Base-by-base conservation (phyloP, 2,329 filamentous ascomycete genomes). In the Capronia americana region DNA sequence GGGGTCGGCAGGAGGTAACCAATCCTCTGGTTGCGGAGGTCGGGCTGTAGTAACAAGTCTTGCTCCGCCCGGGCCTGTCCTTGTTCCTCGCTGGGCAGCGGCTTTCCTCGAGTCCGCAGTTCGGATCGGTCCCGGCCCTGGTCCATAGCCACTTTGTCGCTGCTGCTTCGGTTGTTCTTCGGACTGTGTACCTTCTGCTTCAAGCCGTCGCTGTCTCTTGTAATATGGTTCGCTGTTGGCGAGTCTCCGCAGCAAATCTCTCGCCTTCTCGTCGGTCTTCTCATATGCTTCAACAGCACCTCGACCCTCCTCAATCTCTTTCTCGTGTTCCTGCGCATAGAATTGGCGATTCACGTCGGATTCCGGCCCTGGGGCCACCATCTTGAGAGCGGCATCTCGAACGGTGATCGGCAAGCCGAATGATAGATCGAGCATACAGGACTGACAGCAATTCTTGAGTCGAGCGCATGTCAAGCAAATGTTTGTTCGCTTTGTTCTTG, bases 391-490 rank as follows among this genome's bases (percentile, higher is more conserved):
- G 2, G 95, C 95, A 83, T 99, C 95, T 76, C 95, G 89, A 65
- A 99, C 92, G 14, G 93, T 91, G 75, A 99, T 96, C 11, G 95
- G 95, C 30, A 99, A 84, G 26, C 95, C 96, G 75, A 98, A 99
- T 12, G 92, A 94, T 67, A 99, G 82, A 84, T 99, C 95, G 61
- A 99, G 89, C 92, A 98, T 98, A 83, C 95, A 99, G 81, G 90
- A 94, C 82, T 99, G 95, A 76, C 95, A 99, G 83, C 95, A 98
- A 82, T 99, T 99, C 81, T 99, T 99, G 72, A 98, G 85, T 53
- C 95, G 91, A 24, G 95, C 94, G 83, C 95, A 99, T 48, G 95
- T 99, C 26, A 99, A 85, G 79, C 95, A 99, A 74, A 98, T 96
- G 74, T 92, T 96, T 62, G 94, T 98, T 72, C 92, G 90, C 81